phyloP scores from a whole-genome alignment of 2,329 filamentous ascomycete genomes.

The Aspergillus viridinutans region DNA sequence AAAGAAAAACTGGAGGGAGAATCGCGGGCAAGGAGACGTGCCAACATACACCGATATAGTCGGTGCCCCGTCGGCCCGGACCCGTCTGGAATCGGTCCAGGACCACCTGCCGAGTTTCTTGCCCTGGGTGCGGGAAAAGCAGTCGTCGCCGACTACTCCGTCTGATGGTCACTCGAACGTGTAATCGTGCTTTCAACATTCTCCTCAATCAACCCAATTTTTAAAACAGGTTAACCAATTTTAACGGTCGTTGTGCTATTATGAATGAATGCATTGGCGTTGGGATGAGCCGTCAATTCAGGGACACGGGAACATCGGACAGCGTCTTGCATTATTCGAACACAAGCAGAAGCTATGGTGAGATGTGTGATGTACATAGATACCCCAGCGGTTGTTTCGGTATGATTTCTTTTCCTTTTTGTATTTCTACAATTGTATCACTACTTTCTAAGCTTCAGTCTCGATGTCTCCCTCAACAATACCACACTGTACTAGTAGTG shows the following conservation, averaged over 20 bases:
- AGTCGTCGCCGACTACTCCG: slow-evolving; percentile 19
- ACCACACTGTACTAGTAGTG: not conserved
- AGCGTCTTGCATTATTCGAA: not conserved
- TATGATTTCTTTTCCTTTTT: not conserved
- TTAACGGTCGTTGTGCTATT: not conserved
- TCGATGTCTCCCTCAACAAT: not conserved
- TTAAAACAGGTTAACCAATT: too few relatives aligned
- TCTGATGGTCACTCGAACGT: slow-evolving; percentile 12
- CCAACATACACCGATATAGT: slow-evolving; percentile 36
- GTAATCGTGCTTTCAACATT: not conserved
- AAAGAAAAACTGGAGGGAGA: slow-evolving; percentile 39
- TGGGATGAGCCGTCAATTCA: not conserved
- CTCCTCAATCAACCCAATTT: not conserved
- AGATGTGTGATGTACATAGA: slow-evolving; percentile 16
- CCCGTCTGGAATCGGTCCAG: slow-evolving; percentile 36
- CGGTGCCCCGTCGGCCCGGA: slow-evolving; percentile 31
- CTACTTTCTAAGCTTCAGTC: not conserved
- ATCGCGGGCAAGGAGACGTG: slow-evolving; percentile 31
- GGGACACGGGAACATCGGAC: not conserved
- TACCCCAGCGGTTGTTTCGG: slow-evolving; percentile 13
- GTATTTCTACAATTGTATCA: not conserved
- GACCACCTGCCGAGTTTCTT: slow-evolving; percentile 24
- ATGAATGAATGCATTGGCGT: not conserved
- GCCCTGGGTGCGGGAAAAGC: slow-evolving; percentile 27
- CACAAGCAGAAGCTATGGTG: not conserved